These are phyloP conservation scores for Myochromella boudieri DNA, from an alignment of 768 basidiomycete species.

Conservation along the genomic window DNA sequence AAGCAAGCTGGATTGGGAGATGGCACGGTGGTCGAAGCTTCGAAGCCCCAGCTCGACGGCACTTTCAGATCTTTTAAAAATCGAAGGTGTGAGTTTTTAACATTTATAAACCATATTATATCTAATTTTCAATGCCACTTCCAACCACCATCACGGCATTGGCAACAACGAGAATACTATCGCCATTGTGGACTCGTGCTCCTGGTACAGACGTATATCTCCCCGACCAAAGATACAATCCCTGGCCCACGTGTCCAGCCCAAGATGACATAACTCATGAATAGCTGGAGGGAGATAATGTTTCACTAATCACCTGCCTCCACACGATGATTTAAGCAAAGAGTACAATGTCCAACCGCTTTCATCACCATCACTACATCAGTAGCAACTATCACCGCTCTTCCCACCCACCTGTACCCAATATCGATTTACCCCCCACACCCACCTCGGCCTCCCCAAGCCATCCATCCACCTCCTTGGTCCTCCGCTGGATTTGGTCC, in stretches of 20 bases:
- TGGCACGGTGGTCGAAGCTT: slow-evolving; percentile 41
- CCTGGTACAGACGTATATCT: slow-evolving; percentile 44
- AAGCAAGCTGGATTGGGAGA: slow-evolving; percentile 36
- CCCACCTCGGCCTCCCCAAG: slow-evolving; percentile 79
- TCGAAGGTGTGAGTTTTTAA: slow-evolving; percentile 33
- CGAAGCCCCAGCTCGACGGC: slow-evolving; percentile 34
- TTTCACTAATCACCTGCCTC: slow-evolving; percentile 31
- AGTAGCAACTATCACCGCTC: too few species aligned
- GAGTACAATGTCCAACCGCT: too few species aligned
- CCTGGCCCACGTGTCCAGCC: slow-evolving; percentile 42
- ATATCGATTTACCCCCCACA: slow-evolving; percentile 42
- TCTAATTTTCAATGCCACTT: slow-evolving; percentile 11
- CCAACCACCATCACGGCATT: slow-evolving; percentile 15
- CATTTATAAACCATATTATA: too few species aligned
- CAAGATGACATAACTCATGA: slow-evolving; percentile 55
- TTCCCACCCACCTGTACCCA: slow-evolving; percentile 2
- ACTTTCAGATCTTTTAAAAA: slow-evolving; percentile 34
- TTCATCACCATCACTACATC: too few species aligned
- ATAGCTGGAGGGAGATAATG: slow-evolving; percentile 65
- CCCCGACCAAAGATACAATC: slow-evolving; percentile 46
- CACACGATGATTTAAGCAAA: too few species aligned
- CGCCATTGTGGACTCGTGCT: slow-evolving; percentile 49
- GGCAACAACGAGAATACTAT: slow-evolving; percentile 41
- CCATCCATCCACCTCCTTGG: slow-evolving; percentile 80
- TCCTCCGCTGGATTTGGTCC: slow-evolving; percentile 71